Evolutionary conservation across 306 rosid genomes (phyloP).

Genomic region (Casuarina glauca): DNA sequence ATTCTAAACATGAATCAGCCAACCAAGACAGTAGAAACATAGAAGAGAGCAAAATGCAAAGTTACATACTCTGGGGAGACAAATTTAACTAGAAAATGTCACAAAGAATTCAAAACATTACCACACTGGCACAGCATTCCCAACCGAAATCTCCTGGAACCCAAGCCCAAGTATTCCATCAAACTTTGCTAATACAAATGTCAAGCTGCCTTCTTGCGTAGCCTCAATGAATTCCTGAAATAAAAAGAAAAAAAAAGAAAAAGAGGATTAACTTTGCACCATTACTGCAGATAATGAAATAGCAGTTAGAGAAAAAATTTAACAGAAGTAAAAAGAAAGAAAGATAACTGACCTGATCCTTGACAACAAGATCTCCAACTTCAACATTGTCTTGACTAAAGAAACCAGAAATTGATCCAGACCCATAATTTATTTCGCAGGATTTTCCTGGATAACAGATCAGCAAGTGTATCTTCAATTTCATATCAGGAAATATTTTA

Average conservation of each 20-base stretch:
- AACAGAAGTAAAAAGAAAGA: background rate
- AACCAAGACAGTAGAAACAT: conserved; percentile 12
- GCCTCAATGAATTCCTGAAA: conserved; percentile 83
- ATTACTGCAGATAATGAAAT: conserved; percentile 20
- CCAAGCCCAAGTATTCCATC: conserved; percentile 92
- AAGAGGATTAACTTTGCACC: background rate
- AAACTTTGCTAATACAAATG: conserved; percentile 70
- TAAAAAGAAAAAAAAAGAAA: conserved; percentile 15
- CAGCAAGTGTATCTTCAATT: conserved; percentile 13
- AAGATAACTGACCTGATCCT: conserved; percentile 57
- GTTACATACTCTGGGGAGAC: conserved; percentile 5
- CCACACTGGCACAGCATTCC: conserved; percentile 74
- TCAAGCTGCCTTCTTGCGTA: conserved; percentile 67
- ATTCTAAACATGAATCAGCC: conserved; percentile 26
- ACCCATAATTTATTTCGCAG: conserved; percentile 66
- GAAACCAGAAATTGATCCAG: conserved; percentile 85
- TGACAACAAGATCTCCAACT: conserved; percentile 65
- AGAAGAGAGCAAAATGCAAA: conserved; percentile 10
- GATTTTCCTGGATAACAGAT: conserved; percentile 58
- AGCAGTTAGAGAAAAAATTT: background rate
- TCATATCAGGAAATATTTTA: background rate
- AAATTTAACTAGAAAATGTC: conserved; percentile 4
- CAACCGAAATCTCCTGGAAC: conserved; percentile 87
- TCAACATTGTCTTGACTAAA: conserved; percentile 72
- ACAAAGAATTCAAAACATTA: conserved; percentile 30